Evolutionary conservation across 208 protist species (phyloP).

Genomic region (Leishmania major): DNA sequence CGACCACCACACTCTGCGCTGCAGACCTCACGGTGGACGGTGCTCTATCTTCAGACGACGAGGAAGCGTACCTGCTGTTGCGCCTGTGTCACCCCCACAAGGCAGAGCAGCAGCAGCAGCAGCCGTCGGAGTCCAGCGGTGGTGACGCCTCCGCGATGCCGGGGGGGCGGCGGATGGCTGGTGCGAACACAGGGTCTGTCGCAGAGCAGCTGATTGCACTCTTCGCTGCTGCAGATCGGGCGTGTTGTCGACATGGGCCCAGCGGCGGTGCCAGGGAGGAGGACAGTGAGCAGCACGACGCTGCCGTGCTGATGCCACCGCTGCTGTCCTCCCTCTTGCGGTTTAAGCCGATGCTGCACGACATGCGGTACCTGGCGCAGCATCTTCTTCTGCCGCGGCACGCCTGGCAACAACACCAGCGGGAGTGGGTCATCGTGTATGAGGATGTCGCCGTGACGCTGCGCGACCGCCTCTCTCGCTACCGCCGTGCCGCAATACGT

Average conservation of each 20-base stretch:
- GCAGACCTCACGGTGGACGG: not conserved
- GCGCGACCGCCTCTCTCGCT: constrained; percentile 50
- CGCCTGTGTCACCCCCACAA: constrained; percentile 19
- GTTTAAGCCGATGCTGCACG: constrained; percentile 50
- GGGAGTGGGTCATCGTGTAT: constrained; percentile 65
- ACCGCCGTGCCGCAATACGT: constrained; percentile 31
- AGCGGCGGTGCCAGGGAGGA: not conserved
- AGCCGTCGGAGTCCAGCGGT: not conserved
- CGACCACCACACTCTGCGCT: not conserved
- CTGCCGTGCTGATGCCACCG: constrained; percentile 7
- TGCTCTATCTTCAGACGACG: constrained; percentile 25
- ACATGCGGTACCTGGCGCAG: constrained; percentile 46
- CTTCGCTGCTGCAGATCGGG: constrained; percentile 20
- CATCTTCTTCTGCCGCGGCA: constrained; percentile 59
- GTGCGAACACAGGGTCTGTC: constrained; percentile 1
- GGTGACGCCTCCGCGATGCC: not conserved
- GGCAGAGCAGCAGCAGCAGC: not conserved
- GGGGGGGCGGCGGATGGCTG: not conserved
- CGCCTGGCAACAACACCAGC: constrained; percentile 54
- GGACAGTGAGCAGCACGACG: not conserved
- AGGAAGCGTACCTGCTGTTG: constrained; percentile 27
- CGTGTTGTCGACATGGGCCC: not conserved
- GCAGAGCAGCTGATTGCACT: constrained; percentile 44
- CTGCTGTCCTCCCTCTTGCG: constrained; percentile 49
- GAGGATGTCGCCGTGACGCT: constrained; percentile 68